Evolutionary conservation across 768 basidiomycete species (phyloP).

Genomic region (Mycena leptocephala): DNA sequence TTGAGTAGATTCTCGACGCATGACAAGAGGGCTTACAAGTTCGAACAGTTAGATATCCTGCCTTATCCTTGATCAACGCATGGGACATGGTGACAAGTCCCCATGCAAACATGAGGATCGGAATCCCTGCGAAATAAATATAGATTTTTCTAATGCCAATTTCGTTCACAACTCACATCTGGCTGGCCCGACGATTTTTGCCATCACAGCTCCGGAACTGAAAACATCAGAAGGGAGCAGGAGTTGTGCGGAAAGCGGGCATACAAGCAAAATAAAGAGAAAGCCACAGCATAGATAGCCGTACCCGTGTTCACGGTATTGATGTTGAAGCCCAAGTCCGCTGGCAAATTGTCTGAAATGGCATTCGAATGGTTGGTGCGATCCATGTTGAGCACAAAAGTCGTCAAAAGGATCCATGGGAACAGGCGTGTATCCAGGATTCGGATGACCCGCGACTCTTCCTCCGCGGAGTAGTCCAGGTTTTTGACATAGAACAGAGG

Average conservation of each 20-base stretch:
- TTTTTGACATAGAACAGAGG: constrained; percentile 46
- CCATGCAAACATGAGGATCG: constrained; percentile 58
- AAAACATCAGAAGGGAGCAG: not conserved
- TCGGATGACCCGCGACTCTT: constrained; percentile 51
- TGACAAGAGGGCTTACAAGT: constrained; percentile 43
- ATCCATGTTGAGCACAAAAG: constrained; percentile 57
- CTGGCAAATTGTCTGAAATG: constrained; percentile 57
- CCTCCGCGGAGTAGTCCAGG: constrained; percentile 49
- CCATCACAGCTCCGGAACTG: constrained; percentile 54
- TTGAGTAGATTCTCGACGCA: not conserved
- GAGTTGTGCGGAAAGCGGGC: not conserved
- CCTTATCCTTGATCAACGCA: constrained; percentile 52
- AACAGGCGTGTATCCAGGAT: constrained; percentile 48
- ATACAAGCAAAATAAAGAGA: constrained; percentile 51
- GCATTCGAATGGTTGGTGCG: constrained; percentile 61
- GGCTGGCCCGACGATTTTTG: constrained; percentile 57
- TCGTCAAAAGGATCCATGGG: constrained; percentile 49
- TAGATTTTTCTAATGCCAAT: not conserved
- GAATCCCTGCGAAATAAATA: constrained; percentile 49
- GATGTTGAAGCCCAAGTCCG: constrained; percentile 58
- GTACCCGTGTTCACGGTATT: constrained; percentile 57
- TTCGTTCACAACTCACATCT: constrained; percentile 45
- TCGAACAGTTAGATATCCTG: constrained; percentile 55
- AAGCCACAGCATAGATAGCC: constrained; percentile 54
- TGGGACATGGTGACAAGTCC: constrained; percentile 56